Percentiles rank a stretch among this genome's conserved stretches.
These are phyloP conservation scores for Colletotrichum orchidophilum DNA, from an alignment of 2,329 filamentous ascomycete species.

Conservation along the genomic window DNA sequence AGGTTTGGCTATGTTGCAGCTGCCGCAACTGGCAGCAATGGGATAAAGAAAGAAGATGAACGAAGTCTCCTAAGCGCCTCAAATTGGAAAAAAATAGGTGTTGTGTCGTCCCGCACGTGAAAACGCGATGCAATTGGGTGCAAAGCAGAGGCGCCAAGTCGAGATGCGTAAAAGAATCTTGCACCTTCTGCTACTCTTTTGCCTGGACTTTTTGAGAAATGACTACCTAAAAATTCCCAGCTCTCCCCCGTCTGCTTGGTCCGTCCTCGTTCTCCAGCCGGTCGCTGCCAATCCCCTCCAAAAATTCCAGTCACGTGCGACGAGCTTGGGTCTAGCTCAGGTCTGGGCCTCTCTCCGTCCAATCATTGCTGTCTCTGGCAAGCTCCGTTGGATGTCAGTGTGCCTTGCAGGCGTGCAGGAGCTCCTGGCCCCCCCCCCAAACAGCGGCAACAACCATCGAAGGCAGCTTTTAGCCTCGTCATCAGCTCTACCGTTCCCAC, in stretches of 20 bases:
- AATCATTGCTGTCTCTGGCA: conserved; percentile 9
- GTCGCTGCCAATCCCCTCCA: background rate
- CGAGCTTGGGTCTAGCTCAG: conserved; percentile 22
- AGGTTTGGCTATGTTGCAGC: background rate
- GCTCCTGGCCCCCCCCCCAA: conserved; percentile 23
- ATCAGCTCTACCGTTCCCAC: conserved; percentile 51
- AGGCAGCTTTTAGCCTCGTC: conserved; percentile 66
- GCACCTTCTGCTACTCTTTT: conserved; percentile 8
- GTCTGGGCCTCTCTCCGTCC: background rate
- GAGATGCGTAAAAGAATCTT: conserved; percentile 4
- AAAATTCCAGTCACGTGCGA: conserved; percentile 13
- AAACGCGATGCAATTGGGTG: conserved; percentile 16
- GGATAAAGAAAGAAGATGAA: background rate
- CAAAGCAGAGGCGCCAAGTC: background rate
- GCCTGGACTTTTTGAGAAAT: conserved; percentile 10
- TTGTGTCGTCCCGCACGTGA: background rate
- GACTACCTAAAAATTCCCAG: conserved; percentile 25
- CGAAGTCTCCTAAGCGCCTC: background rate
- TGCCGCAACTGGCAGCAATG: conserved; percentile 13
- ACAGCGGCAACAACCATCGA: conserved; percentile 36
- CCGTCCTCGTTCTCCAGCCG: background rate
- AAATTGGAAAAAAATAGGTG: background rate
- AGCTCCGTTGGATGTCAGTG: conserved; percentile 15
- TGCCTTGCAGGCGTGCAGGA: conserved; percentile 30
- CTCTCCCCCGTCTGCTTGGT: conserved; percentile 19